A percentile compares a stretch with the other conserved stretches of the same genome.
These are phyloP conservation scores for Thelonectria olida DNA, from an alignment of 2,329 filamentous ascomycete genomes.

Conservation along the genomic window DNA sequence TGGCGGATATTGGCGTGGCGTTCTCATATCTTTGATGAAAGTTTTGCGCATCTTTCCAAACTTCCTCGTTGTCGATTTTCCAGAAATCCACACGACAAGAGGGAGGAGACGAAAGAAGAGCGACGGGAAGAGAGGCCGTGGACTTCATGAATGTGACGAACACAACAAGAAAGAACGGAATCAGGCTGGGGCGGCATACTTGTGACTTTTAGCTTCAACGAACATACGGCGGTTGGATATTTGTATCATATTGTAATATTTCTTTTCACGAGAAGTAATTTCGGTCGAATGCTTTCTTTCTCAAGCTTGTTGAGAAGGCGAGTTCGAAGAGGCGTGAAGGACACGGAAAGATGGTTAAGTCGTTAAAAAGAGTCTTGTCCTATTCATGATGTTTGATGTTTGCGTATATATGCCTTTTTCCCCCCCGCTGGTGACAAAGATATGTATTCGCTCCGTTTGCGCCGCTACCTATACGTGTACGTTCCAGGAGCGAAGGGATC, in stretches of 20 bases:
- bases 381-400: conserved; percentile 14
- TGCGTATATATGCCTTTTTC: conserved; percentile 11
- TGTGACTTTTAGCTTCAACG: background rate
- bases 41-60: conserved; percentile 1
- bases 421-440: conserved; percentile 6
- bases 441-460: conserved; percentile 11
- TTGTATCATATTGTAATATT: conserved; percentile 41
- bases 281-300: conserved; percentile 19
- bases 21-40: conserved; percentile 11
- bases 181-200: conserved; percentile 14
- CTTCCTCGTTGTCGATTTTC: background rate
- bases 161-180: conserved; percentile 13
- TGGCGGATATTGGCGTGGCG: conserved; percentile 16
- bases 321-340: conserved; percentile 15
- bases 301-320: conserved; percentile 11
- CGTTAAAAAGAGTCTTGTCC: conserved; percentile 24
- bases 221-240: conserved; percentile 24
- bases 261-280: conserved; percentile 31
- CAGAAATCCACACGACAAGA: background rate
- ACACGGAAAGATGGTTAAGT: conserved; percentile 24
- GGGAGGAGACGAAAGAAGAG: conserved; percentile 8
- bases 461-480: background rate
- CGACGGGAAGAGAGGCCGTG: background rate
- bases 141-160: conserved; percentile 23
- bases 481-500: conserved; percentile 1